These are phyloP conservation scores for Diaporthe caulivora DNA, from an alignment of 2,329 filamentous ascomycete genomes.

Conservation along the genomic window DNA sequence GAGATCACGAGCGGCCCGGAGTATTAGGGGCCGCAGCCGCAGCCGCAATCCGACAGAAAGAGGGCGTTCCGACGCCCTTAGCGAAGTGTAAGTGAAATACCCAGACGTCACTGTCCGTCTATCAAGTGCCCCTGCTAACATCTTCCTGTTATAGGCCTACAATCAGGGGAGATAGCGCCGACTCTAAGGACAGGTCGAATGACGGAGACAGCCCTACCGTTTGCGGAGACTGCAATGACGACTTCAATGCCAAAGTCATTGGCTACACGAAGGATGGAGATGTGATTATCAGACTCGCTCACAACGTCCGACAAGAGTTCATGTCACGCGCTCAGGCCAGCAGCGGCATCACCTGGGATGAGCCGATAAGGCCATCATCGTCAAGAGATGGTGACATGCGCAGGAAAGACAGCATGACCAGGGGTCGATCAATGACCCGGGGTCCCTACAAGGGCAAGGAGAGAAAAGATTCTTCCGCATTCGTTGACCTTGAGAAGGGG, in stretches of 20 bases:
- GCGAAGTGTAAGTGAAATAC: conserved; percentile 34
- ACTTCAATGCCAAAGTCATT: conserved; percentile 38
- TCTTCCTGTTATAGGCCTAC: conserved; percentile 21
- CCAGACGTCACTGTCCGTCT: background rate
- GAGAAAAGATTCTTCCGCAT: conserved; percentile 34
- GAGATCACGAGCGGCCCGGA: conserved; percentile 48
- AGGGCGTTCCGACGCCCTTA: conserved; percentile 29
- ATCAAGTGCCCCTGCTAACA: background rate
- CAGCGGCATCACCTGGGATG: conserved; percentile 37
- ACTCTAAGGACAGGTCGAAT: conserved; percentile 13
- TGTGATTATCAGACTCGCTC: conserved; percentile 35
- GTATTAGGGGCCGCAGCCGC: conserved; percentile 49
- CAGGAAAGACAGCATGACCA: conserved; percentile 29
- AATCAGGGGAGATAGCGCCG: conserved; percentile 30
- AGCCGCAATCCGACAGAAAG: conserved; percentile 32
- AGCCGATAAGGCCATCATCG: conserved; percentile 12
- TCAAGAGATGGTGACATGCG: background rate
- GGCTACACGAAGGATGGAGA: conserved; percentile 39
- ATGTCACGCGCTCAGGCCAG: background rate
- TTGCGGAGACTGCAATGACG: conserved; percentile 11
- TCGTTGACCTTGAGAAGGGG: conserved; percentile 3
- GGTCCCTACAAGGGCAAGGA: conserved; percentile 41
- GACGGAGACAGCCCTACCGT: conserved; percentile 22
- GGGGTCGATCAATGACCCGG: conserved; percentile 27
- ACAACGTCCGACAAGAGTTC: conserved; percentile 29